These are phyloP conservation scores for Cucumis melo DNA, from an alignment of 306 rosid species.

Conservation along the genomic window DNA sequence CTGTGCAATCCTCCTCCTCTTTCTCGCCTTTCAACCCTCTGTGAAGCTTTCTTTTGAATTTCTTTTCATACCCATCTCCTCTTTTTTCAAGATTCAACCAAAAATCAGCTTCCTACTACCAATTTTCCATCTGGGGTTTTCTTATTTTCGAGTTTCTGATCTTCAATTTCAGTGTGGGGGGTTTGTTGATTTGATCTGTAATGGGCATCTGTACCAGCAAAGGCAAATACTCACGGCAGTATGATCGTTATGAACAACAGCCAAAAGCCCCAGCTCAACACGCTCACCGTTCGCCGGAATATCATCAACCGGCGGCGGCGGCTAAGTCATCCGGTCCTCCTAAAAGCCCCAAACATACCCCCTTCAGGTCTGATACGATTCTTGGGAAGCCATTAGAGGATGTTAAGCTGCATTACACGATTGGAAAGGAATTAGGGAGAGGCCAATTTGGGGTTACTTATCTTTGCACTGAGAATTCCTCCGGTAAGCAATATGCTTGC, in stretches of 20 bases:
- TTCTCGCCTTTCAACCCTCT: neutral
- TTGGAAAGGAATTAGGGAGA: conserved; percentile 79
- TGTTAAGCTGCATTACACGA: conserved; percentile 37
- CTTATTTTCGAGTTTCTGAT: conserved; percentile 13
- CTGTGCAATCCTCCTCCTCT: neutral
- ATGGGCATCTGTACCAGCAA: conserved; percentile 67
- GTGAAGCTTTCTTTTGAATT: neutral
- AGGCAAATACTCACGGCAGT: conserved; percentile 20
- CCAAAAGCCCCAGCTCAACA: conserved; percentile 26
- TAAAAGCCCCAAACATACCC: conserved; percentile 25
- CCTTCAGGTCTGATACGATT: conserved; percentile 25
- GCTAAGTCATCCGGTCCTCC: conserved; percentile 17
- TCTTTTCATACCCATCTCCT: neutral
- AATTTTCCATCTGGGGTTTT: neutral
- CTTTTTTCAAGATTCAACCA: neutral
- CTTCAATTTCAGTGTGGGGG: conserved; percentile 1
- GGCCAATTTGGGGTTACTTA: conserved; percentile 87
- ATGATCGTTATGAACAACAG: conserved; percentile 30
- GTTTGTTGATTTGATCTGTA: neutral
- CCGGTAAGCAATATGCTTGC: conserved; percentile 56
- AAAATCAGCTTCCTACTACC: neutral
- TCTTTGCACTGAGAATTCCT: conserved; percentile 60
- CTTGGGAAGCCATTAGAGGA: conserved; percentile 66
- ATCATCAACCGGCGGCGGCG: neutral
- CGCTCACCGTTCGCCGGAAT: conserved; percentile 24